Percentiles rank a stretch among this genome's conserved stretches.
These are phyloP conservation scores for Claviceps maximensis DNA, from an alignment of 2,329 filamentous ascomycete genomes.

Conservation along the genomic window DNA sequence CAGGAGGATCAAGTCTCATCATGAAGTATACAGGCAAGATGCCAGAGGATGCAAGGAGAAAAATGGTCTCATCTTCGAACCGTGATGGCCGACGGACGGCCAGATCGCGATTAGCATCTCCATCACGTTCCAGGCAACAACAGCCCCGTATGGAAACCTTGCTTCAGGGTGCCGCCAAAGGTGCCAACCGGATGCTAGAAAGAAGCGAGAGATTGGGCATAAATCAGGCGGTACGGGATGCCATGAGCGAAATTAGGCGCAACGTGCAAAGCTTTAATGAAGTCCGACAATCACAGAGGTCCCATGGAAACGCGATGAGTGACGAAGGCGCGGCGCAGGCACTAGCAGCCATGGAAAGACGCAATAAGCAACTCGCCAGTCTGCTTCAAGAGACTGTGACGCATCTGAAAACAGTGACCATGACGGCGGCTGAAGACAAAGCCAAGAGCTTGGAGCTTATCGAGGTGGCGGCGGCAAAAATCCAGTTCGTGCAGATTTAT, in stretches of 20 bases:
- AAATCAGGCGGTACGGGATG: conserved; percentile 68
- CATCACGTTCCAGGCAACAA: conserved; percentile 40
- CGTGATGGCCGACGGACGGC: conserved; percentile 24
- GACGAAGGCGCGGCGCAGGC: conserved; percentile 22
- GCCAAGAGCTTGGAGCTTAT: conserved; percentile 38
- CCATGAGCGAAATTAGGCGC: conserved; percentile 65
- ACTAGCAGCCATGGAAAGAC: conserved; percentile 42
- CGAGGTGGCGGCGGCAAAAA: conserved; percentile 46
- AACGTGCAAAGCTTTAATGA: conserved; percentile 59
- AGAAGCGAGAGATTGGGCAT: conserved; percentile 65
- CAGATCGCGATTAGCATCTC: conserved; percentile 32
- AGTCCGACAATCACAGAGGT: conserved; percentile 29
- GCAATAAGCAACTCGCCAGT: conserved; percentile 52
- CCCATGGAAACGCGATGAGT: conserved; percentile 21
- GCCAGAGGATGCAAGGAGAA: conserved; percentile 20
- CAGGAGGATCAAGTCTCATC: conserved; percentile 53
- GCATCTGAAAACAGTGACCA: conserved; percentile 48
- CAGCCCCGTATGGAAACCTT: conserved; percentile 54
- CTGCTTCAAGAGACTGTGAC: conserved; percentile 56
- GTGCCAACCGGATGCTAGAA: conserved; percentile 60
- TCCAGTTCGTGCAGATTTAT: conserved; percentile 51
- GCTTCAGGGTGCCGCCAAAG: conserved; percentile 64
- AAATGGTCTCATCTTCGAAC: conserved; percentile 10
- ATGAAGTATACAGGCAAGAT: conserved; percentile 53
- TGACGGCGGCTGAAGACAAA: conserved; percentile 34